Evolutionary conservation across 495 filamentous ascomycete species (phyloP).

Genomic region (Hypomontagnella monticulosa): DNA sequence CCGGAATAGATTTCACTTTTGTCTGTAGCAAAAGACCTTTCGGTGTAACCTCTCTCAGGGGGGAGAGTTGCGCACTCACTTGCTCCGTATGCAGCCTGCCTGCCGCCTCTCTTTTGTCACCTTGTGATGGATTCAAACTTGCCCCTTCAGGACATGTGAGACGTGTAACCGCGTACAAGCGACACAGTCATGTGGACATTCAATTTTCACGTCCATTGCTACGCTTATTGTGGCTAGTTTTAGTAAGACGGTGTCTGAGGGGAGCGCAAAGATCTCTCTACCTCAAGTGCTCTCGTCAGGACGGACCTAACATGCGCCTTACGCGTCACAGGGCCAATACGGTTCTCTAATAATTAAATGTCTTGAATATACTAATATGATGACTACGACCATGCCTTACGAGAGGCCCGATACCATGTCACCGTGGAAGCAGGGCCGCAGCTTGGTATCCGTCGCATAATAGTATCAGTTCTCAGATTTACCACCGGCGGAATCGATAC

Average conservation of each 20-base stretch:
- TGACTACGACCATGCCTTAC: slow-evolving; percentile 20
- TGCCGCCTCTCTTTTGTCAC: slow-evolving; percentile 5
- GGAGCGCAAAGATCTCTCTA: slow-evolving; percentile 7
- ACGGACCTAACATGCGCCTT: slow-evolving; percentile 3
- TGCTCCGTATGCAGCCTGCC: slow-evolving; percentile 24
- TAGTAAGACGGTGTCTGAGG: slow-evolving; percentile 20
- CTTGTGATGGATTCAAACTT: slow-evolving; percentile 10
- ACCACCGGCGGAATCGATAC: neutral
- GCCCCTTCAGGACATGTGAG: slow-evolving; percentile 10
- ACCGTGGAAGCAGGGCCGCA: neutral
- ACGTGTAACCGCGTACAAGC: slow-evolving; percentile 20
- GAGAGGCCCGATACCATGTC: neutral
- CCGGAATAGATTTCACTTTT: slow-evolving; percentile 24
- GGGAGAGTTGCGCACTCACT: neutral
- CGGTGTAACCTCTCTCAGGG: slow-evolving; percentile 6
- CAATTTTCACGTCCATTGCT: slow-evolving; percentile 5
- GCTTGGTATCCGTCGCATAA: too few relatives aligned
- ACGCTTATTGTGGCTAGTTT: slow-evolving; percentile 12
- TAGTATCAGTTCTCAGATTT: neutral
- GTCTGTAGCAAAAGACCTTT: slow-evolving; percentile 14
- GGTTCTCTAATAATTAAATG: slow-evolving; percentile 10
- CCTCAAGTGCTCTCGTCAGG: neutral
- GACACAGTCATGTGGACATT: slow-evolving; percentile 11
- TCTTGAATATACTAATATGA: slow-evolving; percentile 2
- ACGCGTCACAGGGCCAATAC: slow-evolving; percentile 1